A percentile compares a stretch with the other conserved stretches of the same genome.
Conservation (phyloP, 345 rosid genomes). For the Viola odorata region DNA sequence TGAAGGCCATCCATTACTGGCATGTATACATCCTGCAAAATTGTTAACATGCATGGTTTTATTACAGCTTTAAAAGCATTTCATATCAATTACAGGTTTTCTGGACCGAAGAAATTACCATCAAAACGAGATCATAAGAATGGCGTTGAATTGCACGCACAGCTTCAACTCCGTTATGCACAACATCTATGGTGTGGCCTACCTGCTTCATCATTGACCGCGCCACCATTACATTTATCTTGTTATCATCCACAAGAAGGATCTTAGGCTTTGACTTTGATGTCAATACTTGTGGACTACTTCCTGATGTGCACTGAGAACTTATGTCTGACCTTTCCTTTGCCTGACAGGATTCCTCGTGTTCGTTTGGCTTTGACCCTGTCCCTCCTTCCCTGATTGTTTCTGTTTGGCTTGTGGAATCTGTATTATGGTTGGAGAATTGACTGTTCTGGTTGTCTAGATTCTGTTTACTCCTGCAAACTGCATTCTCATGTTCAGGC, state of each 20-base stretch:
- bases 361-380: conserved; percentile 18
- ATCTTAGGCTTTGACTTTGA: conserved; percentile 58
- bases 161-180: conserved; percentile 82
- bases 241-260: conserved; percentile 94
- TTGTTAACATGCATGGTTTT: conserved; percentile 1
- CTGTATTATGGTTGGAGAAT: conserved; percentile 10
- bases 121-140: conserved; percentile 64
- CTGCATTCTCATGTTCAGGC: conserved; percentile 22
- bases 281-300: conserved; percentile 23
- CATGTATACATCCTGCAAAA: conserved; percentile 86
- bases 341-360: conserved; percentile 24
- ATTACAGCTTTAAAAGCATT: not conserved
- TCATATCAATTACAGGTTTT: not conserved
- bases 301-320: conserved; percentile 20
- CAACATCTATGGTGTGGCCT: conserved; percentile 70
- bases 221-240: conserved; percentile 81
- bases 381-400: conserved; percentile 30
- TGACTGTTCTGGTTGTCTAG: conserved; percentile 11
- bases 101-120: conserved; percentile 40
- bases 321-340: conserved; percentile 29
- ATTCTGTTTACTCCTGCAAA: conserved; percentile 15
- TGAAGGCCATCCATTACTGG: conserved; percentile 89
- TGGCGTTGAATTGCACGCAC: conserved; percentile 48
- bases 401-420: conserved; percentile 25
- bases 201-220: conserved; percentile 82